Evolutionary conservation across 2,329 filamentous ascomycete species (phyloP).

Genomic region (Colletotrichum paranaense): DNA sequence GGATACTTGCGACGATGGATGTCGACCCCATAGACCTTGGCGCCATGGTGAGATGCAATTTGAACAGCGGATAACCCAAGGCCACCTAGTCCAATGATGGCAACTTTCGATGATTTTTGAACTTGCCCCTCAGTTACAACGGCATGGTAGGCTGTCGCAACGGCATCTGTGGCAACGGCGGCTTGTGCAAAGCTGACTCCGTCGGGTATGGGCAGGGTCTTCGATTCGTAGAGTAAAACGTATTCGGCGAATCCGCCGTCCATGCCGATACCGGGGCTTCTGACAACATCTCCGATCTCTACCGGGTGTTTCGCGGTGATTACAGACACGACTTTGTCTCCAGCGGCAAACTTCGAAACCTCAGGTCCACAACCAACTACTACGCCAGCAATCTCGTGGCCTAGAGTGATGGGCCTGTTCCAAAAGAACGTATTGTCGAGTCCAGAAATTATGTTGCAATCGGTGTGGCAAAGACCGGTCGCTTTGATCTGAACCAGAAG

Average conservation of each 20-base stretch:
- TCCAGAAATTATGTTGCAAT: constrained; percentile 9
- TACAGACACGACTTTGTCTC: not conserved
- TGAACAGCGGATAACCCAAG: not conserved
- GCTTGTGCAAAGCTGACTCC: constrained; percentile 12
- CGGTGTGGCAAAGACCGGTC: constrained; percentile 9
- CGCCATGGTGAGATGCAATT: not conserved
- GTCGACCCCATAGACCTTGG: constrained; percentile 3
- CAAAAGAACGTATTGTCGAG: not conserved
- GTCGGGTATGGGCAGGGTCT: constrained; percentile 18
- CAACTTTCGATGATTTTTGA: not conserved
- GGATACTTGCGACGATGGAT: constrained; percentile 2
- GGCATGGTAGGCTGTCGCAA: constrained; percentile 29
- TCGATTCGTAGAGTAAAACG: constrained; percentile 5
- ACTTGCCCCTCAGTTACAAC: constrained; percentile 30
- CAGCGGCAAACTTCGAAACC: not conserved
- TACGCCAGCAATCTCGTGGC: constrained; percentile 10
- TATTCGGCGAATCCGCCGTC: constrained; percentile 30
- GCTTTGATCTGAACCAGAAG: constrained; percentile 4
- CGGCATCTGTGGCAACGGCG: constrained; percentile 24
- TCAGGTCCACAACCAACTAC: not conserved
- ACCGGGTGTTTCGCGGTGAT: constrained; percentile 7
- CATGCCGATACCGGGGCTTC: constrained; percentile 4
- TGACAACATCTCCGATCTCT: constrained; percentile 14
- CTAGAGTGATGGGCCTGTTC: not conserved
- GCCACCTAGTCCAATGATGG: constrained; percentile 7